Base-by-base conservation (phyloP, 129 eudicot genomes). In the Artemisia argyi region DNA sequence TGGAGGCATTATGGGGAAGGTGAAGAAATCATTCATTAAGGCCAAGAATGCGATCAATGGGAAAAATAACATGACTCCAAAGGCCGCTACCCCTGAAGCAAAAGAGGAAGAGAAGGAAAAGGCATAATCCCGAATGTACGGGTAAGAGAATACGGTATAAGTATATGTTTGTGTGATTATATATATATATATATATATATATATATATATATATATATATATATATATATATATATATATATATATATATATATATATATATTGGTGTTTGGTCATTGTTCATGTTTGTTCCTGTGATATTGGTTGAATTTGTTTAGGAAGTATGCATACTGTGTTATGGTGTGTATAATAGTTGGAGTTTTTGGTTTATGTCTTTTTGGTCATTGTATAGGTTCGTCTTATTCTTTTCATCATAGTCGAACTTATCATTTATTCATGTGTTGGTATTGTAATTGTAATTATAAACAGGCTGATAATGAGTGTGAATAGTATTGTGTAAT, bases 11-110 rank as follows among this genome's bases (percentile, higher is more conserved):
- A n/a, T n/a, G n/a, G n/a, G n/a, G n/a, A n/a, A n/a, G n/a, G n/a
- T n/a, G n/a, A n/a, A 95, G 85, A 83, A 83, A 51, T 90, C 99
- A 3, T 85, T 95, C 48, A 96, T 90, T 39, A 95, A 90, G 83
- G 99, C 99, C 0, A 94, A 88, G 80, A 95, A 88, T 72, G 99
- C 99, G 1, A 86, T 95, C 79, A 86, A 69, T 3, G 96, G 97
- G 20, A 90, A 88, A 66, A 78, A 76, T 26, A 76, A 18, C 51
- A 35, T 63, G 12, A 49, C 42, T 35, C 10, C 71, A 4, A 66
- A 32, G 24, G 20, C 19, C 50, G 18, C 11, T 60, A 22, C 39
- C 52, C 47, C 44, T 2, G 82, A 78, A 64, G 26, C 77, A 3
- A 78, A 70, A 0, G 76, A 78, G 8, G 82, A 70, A 0, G 76